Conservation (phyloP, 2,329 filamentous ascomycete species). For the Stemphylium vesicarium region DNA sequence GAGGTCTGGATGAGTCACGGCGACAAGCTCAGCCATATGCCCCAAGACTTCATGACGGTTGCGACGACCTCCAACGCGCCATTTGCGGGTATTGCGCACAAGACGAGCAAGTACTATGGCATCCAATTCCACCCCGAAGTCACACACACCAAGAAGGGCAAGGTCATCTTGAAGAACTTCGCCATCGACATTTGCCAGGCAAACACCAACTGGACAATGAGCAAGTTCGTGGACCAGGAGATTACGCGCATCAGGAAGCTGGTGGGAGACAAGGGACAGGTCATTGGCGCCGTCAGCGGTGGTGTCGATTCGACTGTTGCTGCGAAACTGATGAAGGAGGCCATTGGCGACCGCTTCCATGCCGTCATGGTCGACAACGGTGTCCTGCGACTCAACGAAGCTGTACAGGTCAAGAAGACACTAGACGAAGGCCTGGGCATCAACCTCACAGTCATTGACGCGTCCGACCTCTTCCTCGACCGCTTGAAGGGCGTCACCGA, state of each 20-base stretch:
- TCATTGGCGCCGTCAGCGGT: conserved; percentile 79
- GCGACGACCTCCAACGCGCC: conserved; percentile 77
- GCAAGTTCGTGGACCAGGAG: conserved; percentile 80
- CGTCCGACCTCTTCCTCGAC: conserved; percentile 75
- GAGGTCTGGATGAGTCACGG: conserved; percentile 87
- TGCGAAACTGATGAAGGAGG: conserved; percentile 82
- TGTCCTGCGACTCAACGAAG: conserved; percentile 85
- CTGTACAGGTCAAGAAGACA: conserved; percentile 78
- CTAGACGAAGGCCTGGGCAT: conserved; percentile 82
- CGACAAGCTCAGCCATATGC: conserved; percentile 80
- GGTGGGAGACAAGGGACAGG: conserved; percentile 82
- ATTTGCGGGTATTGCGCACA: conserved; percentile 80
- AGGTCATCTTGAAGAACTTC: conserved; percentile 79
- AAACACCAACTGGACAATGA: conserved; percentile 82
- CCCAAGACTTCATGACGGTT: conserved; percentile 74
- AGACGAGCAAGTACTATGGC: conserved; percentile 73
- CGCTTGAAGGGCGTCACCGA: conserved; percentile 75
- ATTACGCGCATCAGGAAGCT: conserved; percentile 79
- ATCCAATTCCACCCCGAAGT: conserved; percentile 93
- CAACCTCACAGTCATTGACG: conserved; percentile 88
- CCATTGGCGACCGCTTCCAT: conserved; percentile 84
- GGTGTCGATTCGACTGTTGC: conserved; percentile 92
- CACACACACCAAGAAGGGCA: conserved; percentile 73
- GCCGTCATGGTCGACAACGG: conserved; percentile 87
- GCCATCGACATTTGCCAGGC: conserved; percentile 81